A percentile compares a stretch with the other conserved stretches of the same genome.
Conservation (phyloP, 495 filamentous ascomycete genomes). For the Penicillium egyptiacum region DNA sequence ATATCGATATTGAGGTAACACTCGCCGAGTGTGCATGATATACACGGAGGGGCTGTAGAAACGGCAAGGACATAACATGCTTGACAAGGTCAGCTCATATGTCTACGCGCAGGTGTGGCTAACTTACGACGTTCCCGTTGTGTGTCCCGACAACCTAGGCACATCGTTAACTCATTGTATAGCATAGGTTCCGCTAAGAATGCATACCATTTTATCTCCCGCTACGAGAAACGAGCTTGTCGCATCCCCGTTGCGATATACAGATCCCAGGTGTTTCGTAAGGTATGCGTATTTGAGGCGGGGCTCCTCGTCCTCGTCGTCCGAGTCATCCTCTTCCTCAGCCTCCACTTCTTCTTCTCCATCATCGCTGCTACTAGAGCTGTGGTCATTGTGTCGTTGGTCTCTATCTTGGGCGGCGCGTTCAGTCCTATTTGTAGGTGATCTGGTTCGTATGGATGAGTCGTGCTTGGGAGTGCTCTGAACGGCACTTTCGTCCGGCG, state of each 20-base stretch:
- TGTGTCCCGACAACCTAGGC: slow-evolving; percentile 87
- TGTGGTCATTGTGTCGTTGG: slow-evolving; percentile 21
- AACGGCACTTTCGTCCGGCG: slow-evolving; percentile 28
- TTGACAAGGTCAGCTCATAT: slow-evolving; percentile 38
- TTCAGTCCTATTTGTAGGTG: slow-evolving; percentile 21
- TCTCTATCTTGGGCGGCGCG: slow-evolving; percentile 24
- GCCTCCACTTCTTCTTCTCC: slow-evolving; percentile 39
- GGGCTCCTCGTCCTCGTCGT: slow-evolving; percentile 94
- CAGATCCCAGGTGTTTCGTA: slow-evolving; percentile 71
- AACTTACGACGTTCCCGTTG: slow-evolving; percentile 90
- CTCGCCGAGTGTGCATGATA: slow-evolving; percentile 93
- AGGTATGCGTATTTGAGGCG: slow-evolving; percentile 87
- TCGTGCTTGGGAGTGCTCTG: slow-evolving; percentile 23
- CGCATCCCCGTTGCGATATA: slow-evolving; percentile 93
- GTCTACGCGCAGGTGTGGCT: slow-evolving; percentile 6
- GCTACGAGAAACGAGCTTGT: slow-evolving; percentile 86
- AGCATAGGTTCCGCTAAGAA: background rate
- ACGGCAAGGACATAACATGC: slow-evolving; percentile 83
- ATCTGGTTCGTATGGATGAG: slow-evolving; percentile 25
- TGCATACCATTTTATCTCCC: slow-evolving; percentile 90
- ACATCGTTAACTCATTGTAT: slow-evolving; percentile 20
- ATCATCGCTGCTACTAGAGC: slow-evolving; percentile 26
- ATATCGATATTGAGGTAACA: slow-evolving; percentile 84
- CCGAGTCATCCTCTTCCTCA: slow-evolving; percentile 60
- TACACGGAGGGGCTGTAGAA: slow-evolving; percentile 72